phyloP scores from a whole-genome alignment of 2,329 filamentous ascomycete genomes.

The Cyclaneusma minus region DNA sequence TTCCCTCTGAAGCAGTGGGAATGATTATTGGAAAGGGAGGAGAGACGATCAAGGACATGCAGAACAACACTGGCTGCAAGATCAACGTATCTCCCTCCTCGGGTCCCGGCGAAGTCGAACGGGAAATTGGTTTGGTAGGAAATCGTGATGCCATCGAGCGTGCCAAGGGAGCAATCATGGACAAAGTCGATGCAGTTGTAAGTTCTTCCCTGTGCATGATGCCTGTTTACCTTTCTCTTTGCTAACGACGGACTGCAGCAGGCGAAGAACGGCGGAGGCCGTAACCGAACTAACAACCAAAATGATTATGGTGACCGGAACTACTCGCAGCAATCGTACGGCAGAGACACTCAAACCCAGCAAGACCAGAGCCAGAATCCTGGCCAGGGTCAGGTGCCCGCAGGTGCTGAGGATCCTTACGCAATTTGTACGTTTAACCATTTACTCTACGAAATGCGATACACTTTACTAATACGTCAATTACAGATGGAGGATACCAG shows the following conservation, averaged over 20 bases:
- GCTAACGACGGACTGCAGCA: constrained; percentile 21
- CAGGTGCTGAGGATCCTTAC: constrained; percentile 49
- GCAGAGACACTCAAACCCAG: constrained; percentile 24
- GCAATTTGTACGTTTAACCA: constrained; percentile 46
- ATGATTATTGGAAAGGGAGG: constrained; percentile 96
- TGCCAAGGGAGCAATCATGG: constrained; percentile 74
- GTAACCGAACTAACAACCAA: constrained; percentile 23
- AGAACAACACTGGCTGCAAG: constrained; percentile 75
- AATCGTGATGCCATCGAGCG: constrained; percentile 60
- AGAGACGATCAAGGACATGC: constrained; percentile 90
- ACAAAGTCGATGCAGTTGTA: constrained; percentile 84
- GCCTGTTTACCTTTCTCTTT: constrained; percentile 8
- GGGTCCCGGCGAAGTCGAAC: constrained; percentile 61
- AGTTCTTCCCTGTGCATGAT: constrained; percentile 21
- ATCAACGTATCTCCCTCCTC: constrained; percentile 82
- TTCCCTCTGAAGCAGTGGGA: constrained; percentile 80
- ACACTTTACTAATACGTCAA: constrained; percentile 10
- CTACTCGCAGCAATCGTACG: constrained; percentile 32
- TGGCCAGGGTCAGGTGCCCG: constrained; percentile 15
- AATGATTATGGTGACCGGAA: constrained; percentile 39
- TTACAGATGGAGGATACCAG: constrained; percentile 63
- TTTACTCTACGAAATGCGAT: constrained; percentile 8
- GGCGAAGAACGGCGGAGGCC: constrained; percentile 33
- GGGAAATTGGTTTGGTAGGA: constrained; percentile 77
- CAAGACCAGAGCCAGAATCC: constrained; percentile 23